Conservation (phyloP, 1,284 basidiomycete species). For the Inonotus hispidus region DNA sequence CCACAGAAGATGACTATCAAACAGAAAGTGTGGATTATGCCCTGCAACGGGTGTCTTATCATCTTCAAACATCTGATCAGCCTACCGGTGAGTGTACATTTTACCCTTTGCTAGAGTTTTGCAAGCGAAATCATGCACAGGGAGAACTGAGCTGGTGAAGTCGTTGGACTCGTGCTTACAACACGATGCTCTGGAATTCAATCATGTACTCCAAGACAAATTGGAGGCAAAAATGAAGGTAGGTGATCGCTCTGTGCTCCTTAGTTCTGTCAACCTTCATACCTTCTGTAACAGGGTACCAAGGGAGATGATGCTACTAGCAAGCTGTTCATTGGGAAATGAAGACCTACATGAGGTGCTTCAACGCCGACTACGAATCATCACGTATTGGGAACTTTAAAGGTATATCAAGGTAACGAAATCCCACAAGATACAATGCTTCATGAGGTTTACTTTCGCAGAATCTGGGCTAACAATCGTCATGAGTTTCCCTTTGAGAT, state of each 20-base stretch:
- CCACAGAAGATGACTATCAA: conserved; percentile 92
- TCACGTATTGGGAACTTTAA: conserved; percentile 96
- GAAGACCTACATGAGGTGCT: conserved; percentile 99
- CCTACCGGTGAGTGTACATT: conserved; percentile 73
- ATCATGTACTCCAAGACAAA: conserved; percentile 95
- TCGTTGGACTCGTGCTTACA: conserved; percentile 99
- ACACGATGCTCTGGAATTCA: conserved; percentile 99
- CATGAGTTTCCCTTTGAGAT: conserved; percentile 99
- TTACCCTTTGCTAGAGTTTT: not conserved
- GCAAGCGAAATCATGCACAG: conserved; percentile 33
- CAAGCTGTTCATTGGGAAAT: conserved; percentile 95
- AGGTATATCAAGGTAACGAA: conserved; percentile 69
- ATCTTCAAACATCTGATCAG: conserved; percentile 96
- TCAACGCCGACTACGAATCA: conserved; percentile 97
- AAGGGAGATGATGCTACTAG: conserved; percentile 95
- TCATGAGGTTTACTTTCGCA: conserved; percentile 1
- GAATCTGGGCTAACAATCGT: conserved; percentile 91
- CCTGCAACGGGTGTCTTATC: conserved; percentile 96
- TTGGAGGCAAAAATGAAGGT: conserved; percentile 99
- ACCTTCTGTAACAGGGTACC: conserved; percentile 63
- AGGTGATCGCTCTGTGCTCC: conserved; percentile 10
- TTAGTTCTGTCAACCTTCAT: conserved; percentile 18
- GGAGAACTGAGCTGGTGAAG: conserved; percentile 96
- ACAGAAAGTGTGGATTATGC: conserved; percentile 94
- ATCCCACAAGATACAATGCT: not conserved